Base-by-base conservation (phyloP, 306 rosid species). In the Inga leiocalycina region DNA sequence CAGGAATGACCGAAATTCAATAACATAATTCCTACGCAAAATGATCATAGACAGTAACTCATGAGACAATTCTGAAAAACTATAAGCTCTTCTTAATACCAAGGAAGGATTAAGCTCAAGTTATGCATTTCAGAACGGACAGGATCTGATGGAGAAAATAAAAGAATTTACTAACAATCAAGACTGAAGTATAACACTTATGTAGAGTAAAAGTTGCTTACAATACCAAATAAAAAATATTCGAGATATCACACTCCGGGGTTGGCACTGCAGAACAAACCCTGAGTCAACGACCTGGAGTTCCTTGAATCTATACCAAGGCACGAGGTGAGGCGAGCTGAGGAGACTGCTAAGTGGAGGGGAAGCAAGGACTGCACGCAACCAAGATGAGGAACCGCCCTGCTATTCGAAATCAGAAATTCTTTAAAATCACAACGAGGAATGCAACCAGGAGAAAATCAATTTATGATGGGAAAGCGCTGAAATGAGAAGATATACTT, bases 181-280 rank as follows among this genome's bases (percentile, higher is more conserved):
- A 24, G 27, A 24, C 27, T 24, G 27, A 24, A 24, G 27, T 24
- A 24, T 24, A 24, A 24, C 27, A 24, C 27, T 24, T 24, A 24
- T 24, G 27, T 24, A 24, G 27, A 24, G 27, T 24, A 24, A 24
- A 24, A 24, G 27, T 24, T 24, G 27, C 27, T 24, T 24, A 24
- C 27, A 24, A 24, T 24, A 24, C 27, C 27, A 24, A 24, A 24
- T 24, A 24, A 24, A 24, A 24, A 24, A 24, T 24, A 24, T 24
- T 24, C 0, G 27, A 24, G 27, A 24, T 24, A 24, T 24, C 98
- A 96, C 89, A 93, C 99, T 90, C 99, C 98, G 80, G 97, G 98
- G 86, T 94, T 91, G 84, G 98, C 98, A 96, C 97, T 91, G 98
- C 94, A 90, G 79, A 91, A 89, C 99, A 91, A 92, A 93, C 99